Conservation (phyloP, 495 filamentous ascomycete species). For the Aspergillus baeticus region DNA sequence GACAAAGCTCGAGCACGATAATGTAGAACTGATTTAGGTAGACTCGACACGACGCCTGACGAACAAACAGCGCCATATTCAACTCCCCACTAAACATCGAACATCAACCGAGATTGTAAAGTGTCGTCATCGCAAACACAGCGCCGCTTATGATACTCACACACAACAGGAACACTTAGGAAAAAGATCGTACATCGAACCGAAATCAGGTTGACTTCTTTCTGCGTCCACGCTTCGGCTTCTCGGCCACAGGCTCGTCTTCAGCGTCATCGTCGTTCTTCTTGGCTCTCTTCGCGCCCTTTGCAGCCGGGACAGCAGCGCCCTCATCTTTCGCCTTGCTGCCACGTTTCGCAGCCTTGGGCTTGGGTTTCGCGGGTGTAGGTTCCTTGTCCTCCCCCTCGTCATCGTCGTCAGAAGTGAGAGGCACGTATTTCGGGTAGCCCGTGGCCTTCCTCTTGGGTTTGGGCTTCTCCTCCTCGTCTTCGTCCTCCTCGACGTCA, state of each 20-base stretch:
- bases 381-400: neutral
- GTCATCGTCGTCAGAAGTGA: neutral
- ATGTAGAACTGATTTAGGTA: no score
- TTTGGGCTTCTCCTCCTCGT: conserved; percentile 2
- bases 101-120: neutral
- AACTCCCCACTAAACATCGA: neutral
- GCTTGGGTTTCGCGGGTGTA: neutral
- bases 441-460: conserved; percentile 5
- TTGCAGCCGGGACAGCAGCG: neutral
- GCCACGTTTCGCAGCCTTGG: conserved; percentile 1
- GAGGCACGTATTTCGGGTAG: neutral
- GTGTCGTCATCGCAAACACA: neutral
- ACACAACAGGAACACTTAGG: neutral
- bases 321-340: conserved; percentile 1
- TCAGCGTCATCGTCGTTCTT: neutral
- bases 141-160: neutral
- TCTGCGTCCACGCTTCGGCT: conserved; percentile 34
- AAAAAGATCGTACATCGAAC: neutral
- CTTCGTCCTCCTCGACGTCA: neutral
- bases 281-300: conserved; percentile 3
- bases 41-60: neutral
- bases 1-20: neutral
- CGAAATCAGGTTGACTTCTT: conserved; percentile 22
- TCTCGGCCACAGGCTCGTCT: neutral
- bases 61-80: neutral